These are phyloP conservation scores for Prunus persica DNA, from an alignment of 306 rosid genomes.

Conservation along the genomic window DNA sequence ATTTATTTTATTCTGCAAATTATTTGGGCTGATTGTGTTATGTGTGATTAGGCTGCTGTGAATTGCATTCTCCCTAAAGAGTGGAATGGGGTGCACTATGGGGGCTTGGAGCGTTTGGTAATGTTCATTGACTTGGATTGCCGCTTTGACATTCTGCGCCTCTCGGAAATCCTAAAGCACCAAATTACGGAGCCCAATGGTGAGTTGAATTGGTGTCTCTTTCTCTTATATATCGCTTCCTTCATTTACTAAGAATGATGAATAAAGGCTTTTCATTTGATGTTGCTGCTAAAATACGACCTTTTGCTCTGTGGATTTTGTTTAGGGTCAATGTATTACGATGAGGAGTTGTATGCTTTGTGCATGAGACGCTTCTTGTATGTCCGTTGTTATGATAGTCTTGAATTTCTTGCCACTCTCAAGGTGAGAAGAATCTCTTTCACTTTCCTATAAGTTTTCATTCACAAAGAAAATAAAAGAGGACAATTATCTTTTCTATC, in stretches of 20 bases:
- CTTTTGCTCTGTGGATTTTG: background rate
- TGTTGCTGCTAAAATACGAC: background rate
- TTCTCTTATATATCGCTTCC: too few relatives aligned
- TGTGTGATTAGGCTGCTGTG: slow-evolving; percentile 47
- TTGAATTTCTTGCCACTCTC: slow-evolving; percentile 84
- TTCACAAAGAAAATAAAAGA: background rate
- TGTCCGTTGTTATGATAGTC: slow-evolving; percentile 63
- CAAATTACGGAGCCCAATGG: slow-evolving; percentile 47
- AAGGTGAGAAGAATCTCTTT: slow-evolving; percentile 44
- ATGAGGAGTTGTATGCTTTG: slow-evolving; percentile 37
- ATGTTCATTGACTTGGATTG: slow-evolving; percentile 80
- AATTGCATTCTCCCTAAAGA: slow-evolving; percentile 69
- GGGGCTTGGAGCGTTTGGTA: slow-evolving; percentile 59
- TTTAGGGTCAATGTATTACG: slow-evolving; percentile 25
- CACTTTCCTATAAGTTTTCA: background rate
- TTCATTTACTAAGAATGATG: background rate
- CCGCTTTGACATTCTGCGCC: slow-evolving; percentile 61
- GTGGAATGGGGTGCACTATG: slow-evolving; percentile 66
- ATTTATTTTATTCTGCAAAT: background rate
- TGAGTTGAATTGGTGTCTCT: slow-evolving; percentile 19
- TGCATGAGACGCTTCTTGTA: slow-evolving; percentile 80
- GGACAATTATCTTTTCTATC: too few relatives aligned
- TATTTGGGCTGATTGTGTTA: background rate
- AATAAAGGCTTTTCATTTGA: background rate
- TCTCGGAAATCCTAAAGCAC: slow-evolving; percentile 54